Evolutionary conservation across 495 filamentous ascomycete species (phyloP), one percentile per base, ranked within the genome.

Genomic region (Trichoderma asperelloides): DNA sequence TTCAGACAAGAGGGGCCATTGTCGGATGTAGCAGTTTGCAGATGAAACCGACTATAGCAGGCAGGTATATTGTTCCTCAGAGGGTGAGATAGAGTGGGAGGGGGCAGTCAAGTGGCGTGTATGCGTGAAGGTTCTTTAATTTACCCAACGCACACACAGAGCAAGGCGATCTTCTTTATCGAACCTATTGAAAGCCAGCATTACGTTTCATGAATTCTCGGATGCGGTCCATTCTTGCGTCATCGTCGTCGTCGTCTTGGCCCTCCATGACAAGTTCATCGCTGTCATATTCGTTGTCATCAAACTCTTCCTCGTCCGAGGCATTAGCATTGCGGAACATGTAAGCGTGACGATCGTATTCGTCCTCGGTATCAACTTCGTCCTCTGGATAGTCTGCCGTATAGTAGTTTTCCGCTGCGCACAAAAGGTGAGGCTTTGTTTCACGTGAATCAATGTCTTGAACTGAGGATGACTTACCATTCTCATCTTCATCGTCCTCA

Each of bases 401-500:
- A 65, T 84, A 83, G 68, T 84, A 80, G 70, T 84, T 80, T 71
- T 86, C 83, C 47, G 82, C 83, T 85, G 62, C n/a, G n/a, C 1
- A 18, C 27, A 40, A 28, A 65, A 28, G 30, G 62, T 67, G 37
- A 71, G 63, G 33, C 9, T 67, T 37, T 68, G 67, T 45, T 51
- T 8, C 37, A 41, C 41, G 7, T 25, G 8, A 41, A 66, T 39
- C 62, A 64, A 45, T 40, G n/a, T 39, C n/a, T 64, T 27, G 47
- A 15, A 23, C n/a, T 30, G n/a, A 64, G 0, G 45, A 16, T 37
- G 9, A 67, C 75, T 67, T 71, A 84, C 83, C 82, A 67, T 85
- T 84, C 65, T 84, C 81, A 55, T 86, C 82, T 49, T 85, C 82
- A n/a, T 84, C 82, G 62, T 84, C 81, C 45, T 84, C 81, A 0